A percentile compares a stretch with the other conserved stretches of the same genome.
phyloP scores from a whole-genome alignment of 257 asterid genomes.

The Osmanthus fragrans region DNA sequence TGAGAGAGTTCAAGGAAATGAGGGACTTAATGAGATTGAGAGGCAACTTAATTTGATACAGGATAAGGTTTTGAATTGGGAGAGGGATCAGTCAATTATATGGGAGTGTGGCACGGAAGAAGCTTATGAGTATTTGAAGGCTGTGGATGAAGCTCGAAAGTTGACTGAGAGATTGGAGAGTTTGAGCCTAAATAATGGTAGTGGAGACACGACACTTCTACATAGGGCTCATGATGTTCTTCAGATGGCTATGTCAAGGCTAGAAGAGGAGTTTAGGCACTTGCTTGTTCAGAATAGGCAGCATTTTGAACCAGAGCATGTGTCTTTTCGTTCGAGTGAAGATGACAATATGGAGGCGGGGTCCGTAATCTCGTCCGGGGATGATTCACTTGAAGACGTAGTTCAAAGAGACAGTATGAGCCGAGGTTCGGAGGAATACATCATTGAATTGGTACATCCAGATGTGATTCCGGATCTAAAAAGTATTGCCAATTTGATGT shows the following conservation, averaged over 20 bases:
- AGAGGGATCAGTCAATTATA: constrained; percentile 62
- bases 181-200: constrained; percentile 28
- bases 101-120: constrained; percentile 84
- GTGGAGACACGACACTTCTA: constrained; percentile 41
- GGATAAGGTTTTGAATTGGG: constrained; percentile 72
- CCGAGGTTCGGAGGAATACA: constrained; percentile 62
- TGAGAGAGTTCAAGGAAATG: constrained; percentile 30
- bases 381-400: constrained; percentile 72
- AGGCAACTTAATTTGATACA: constrained; percentile 56
- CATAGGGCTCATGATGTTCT: constrained; percentile 70
- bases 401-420: constrained; percentile 69
- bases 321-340: constrained; percentile 88
- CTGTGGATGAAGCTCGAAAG: constrained; percentile 67
- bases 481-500: constrained; percentile 74
- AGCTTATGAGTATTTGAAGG: constrained; percentile 61
- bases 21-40: constrained; percentile 49
- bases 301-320: constrained; percentile 77
- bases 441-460: constrained; percentile 62
- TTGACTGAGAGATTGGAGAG: constrained; percentile 59
- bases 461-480: constrained; percentile 66
- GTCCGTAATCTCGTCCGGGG: constrained; percentile 75
- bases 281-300: constrained; percentile 78
- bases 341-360: constrained; percentile 67
- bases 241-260: constrained; percentile 86
- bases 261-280: constrained; percentile 81